phyloP scores from a whole-genome alignment of 306 rosid genomes.

The Gastrolobium bilobum region DNA sequence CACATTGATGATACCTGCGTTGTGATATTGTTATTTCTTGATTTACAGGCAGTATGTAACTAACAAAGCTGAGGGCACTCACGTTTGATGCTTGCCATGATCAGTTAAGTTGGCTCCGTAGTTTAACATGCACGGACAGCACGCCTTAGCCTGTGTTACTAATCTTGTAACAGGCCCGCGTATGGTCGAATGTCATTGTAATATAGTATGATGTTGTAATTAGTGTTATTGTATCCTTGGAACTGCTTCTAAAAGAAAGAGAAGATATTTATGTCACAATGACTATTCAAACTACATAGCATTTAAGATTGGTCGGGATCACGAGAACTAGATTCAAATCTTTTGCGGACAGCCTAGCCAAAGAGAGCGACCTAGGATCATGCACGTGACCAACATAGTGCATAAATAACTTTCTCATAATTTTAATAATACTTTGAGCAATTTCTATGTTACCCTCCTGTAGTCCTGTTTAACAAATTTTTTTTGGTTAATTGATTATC shows the following conservation, averaged over 20 bases:
- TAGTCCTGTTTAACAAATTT: too few relatives aligned
- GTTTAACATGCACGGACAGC: constrained; percentile 47
- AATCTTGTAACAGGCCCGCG: constrained; percentile 40
- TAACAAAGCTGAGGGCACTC: constrained; percentile 50
- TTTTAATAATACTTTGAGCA: too few relatives aligned
- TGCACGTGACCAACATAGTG: too few relatives aligned
- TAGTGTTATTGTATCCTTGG: constrained; percentile 41
- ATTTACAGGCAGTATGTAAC: constrained; percentile 74
- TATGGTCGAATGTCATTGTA: constrained; percentile 48
- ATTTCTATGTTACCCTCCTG: too few relatives aligned
- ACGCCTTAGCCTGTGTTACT: constrained; percentile 36
- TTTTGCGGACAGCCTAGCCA: not conserved
- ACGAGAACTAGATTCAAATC: not conserved
- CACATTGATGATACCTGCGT: constrained; percentile 3
- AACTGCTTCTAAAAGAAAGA: constrained; percentile 39
- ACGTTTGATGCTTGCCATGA: constrained; percentile 41
- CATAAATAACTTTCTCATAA: too few relatives aligned
- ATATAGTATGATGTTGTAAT: constrained; percentile 45
- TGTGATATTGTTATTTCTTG: constrained; percentile 47
- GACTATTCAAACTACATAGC: constrained; percentile 35
- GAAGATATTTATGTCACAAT: constrained; percentile 22
- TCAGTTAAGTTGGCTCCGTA: constrained; percentile 39
- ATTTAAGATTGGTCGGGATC: not conserved
- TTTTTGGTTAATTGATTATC: too few relatives aligned
- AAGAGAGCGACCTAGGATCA: too few relatives aligned